Base-by-base conservation (phyloP, 2,329 filamentous ascomycete species). In the Parascedosporium putredinis region DNA sequence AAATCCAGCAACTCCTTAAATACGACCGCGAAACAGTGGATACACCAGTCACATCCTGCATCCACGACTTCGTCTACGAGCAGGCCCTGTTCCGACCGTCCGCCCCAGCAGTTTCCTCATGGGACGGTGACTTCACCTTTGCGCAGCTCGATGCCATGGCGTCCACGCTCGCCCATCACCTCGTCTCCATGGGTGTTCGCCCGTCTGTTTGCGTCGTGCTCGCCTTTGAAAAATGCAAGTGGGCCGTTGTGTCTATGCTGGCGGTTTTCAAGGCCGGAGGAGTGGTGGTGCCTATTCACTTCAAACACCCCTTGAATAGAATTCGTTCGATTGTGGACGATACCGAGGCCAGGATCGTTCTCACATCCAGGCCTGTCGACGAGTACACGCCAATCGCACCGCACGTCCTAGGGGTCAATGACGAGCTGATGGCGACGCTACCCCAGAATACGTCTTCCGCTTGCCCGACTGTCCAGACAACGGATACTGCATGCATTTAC, bases 401-500 rank as follows among this genome's bases (percentile, higher is more conserved):
- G n/a, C n/a, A n/a, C n/a, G n/a, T n/a, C n/a, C n/a, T n/a, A n/a
- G n/a, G n/a, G n/a, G n/a, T n/a, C n/a, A n/a, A n/a, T n/a, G n/a
- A n/a, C n/a, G n/a, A n/a, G n/a, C n/a, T n/a, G n/a, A n/a, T n/a
- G n/a, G n/a, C n/a, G n/a, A n/a, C n/a, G n/a, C n/a, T n/a, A n/a
- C n/a, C n/a, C n/a, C n/a, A n/a, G n/a, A n/a, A n/a, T n/a, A n/a
- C n/a, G n/a, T n/a, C n/a, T n/a, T n/a, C n/a, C n/a, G n/a, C n/a
- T n/a, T n/a, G n/a, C n/a, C n/a, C n/a, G n/a, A n/a, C n/a, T n/a
- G n/a, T n/a, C n/a, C n/a, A n/a, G n/a, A n/a, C n/a, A n/a, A n/a
- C 31, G 33, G 33, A 36, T 8, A 36, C 18, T 36, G 33, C 33
- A 8, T 75, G 74, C 52, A 75, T 82, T 56, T 79, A 82, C 58